These are phyloP conservation scores for Blastocladiella emersonii DNA, from an alignment of 371 early-diverging fungal species.

Conservation along the genomic window DNA sequence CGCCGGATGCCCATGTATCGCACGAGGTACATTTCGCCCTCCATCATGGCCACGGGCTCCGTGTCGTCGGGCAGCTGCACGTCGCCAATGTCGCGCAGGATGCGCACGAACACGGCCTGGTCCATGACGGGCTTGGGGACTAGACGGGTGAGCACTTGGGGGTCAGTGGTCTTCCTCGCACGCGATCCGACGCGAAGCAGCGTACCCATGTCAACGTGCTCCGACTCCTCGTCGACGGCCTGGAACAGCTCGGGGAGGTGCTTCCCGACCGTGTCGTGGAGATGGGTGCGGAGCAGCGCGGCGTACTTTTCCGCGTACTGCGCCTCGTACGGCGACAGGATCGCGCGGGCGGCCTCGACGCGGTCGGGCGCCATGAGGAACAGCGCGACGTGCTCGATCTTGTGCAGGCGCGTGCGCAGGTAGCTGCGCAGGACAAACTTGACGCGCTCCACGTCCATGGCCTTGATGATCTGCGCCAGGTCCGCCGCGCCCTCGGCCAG, in stretches of 20 bases:
- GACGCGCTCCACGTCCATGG: neutral
- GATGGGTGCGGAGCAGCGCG: neutral
- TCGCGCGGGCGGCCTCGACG: neutral
- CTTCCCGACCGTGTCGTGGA: neutral
- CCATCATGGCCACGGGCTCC: neutral
- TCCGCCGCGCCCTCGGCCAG: neutral
- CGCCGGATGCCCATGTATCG: neutral
- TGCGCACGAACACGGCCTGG: neutral
- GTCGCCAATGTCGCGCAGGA: neutral
- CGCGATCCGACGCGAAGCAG: too few relatives aligned
- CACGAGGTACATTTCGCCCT: neutral
- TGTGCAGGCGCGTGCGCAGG: neutral
- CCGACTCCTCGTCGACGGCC: neutral
- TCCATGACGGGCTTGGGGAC: neutral
- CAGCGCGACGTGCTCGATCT: neutral
- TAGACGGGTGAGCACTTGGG: neutral
- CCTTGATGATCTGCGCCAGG: neutral
- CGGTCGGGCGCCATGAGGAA: neutral
- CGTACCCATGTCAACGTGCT: neutral
- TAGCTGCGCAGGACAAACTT: constrained; percentile 2
- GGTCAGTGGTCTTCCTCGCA: too few relatives aligned
- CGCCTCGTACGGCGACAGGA: neutral
- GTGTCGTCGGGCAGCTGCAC: neutral
- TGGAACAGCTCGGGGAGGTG: neutral
- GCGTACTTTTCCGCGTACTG: neutral